Evolutionary conservation across 331 rosid genomes (phyloP).

Genomic region (Arachis monticola): DNA sequence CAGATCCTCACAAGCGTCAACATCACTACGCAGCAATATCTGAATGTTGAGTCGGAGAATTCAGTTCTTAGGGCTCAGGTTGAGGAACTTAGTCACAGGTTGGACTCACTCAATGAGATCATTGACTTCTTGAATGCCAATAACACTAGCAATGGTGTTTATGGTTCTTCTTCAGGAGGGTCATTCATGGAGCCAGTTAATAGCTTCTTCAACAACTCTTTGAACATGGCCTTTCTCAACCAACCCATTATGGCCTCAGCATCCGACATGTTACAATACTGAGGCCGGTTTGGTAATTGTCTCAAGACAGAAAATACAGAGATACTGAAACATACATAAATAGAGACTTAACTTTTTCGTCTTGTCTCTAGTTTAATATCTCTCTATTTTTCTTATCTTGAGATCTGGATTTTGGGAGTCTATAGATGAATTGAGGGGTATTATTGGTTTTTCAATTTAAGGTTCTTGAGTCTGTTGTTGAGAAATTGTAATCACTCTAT

Average conservation of each 20-base stretch:
- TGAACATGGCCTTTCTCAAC: constrained; percentile 51
- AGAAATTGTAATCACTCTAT: constrained; percentile 34
- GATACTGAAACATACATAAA: too few relatives aligned
- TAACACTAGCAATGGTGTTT: constrained; percentile 35
- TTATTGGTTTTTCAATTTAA: background rate
- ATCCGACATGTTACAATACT: constrained; percentile 59
- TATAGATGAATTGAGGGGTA: background rate
- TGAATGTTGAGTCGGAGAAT: constrained; percentile 74
- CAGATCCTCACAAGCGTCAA: constrained; percentile 61
- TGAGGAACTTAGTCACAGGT: constrained; percentile 62
- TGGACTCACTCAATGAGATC: constrained; percentile 76
- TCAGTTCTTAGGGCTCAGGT: constrained; percentile 82
- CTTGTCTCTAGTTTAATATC: too few relatives aligned
- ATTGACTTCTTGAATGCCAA: constrained; percentile 44
- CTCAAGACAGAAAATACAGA: too few relatives aligned
- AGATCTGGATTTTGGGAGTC: background rate
- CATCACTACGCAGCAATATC: constrained; percentile 64
- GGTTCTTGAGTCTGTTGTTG: constrained; percentile 38
- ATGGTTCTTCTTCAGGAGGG: constrained; percentile 34
- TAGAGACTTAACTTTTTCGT: too few relatives aligned
- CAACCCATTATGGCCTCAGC: constrained; percentile 74
- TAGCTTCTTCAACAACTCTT: constrained; percentile 58
- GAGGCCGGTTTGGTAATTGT: background rate
- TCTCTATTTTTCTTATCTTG: background rate
- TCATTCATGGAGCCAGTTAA: constrained; percentile 49